Conservation (phyloP, 2,329 filamentous ascomycete species). For the Scedosporium aurantiacum region DNA sequence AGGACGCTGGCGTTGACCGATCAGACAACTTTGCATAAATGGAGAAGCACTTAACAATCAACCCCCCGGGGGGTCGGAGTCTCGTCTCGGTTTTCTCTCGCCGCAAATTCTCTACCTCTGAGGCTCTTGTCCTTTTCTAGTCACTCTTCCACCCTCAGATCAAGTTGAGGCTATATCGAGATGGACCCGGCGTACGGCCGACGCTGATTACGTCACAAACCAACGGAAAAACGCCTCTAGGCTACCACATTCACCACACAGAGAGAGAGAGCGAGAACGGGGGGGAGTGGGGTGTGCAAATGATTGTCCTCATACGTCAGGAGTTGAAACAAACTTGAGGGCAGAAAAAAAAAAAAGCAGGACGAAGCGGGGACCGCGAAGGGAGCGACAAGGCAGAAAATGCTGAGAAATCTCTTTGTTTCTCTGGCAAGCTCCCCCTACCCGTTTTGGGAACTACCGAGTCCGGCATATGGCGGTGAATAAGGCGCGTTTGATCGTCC, state of each 20-base stretch:
- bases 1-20: slow-evolving; percentile 92
- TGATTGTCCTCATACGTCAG: background rate
- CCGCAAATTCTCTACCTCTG: background rate
- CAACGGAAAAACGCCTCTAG: background rate
- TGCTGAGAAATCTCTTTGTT: background rate
- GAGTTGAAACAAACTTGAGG: background rate
- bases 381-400: too few relatives aligned
- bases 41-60: background rate
- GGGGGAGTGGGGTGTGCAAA: background rate
- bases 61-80: too few relatives aligned
- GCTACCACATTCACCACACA: background rate
- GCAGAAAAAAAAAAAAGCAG: background rate
- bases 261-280: background rate
- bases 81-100: background rate
- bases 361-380: background rate
- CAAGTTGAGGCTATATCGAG: background rate
- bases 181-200: background rate
- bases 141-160: background rate
- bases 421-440: background rate
- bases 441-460: background rate
- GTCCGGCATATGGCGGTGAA: background rate
- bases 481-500: background rate
- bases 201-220: background rate
- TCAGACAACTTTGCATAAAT: slow-evolving; percentile 81
- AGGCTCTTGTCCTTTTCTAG: background rate